Base-by-base conservation (phyloP, 2,329 filamentous ascomycete genomes). In the Xylaria sp. region DNA sequence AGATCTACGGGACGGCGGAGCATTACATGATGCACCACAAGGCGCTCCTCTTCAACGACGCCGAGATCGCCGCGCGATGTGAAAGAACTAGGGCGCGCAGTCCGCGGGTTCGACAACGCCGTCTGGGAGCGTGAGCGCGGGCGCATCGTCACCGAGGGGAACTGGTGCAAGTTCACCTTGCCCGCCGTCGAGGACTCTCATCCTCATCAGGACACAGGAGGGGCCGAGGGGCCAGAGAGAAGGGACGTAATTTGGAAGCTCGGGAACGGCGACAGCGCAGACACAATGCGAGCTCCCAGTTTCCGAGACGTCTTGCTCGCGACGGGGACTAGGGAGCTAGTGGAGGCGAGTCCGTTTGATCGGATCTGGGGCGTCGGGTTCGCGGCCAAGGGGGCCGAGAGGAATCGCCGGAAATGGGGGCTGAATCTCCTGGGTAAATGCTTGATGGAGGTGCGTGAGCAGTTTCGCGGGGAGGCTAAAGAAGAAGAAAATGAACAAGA, bases 361-460 rank as follows among this genome's bases (percentile, higher is more conserved):
- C 71, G 79, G 4, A 83, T 90, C 57, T 91, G 88, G 89, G 89
- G 88, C 1, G 78, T 91, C 47, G 89, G 89, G 5, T 89, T 85
- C 68, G 76, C 70, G 2, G 83, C 80, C 7, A 77, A 75, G 17
- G 76, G 82, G 69, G 87, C 87, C 2, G 78, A 76, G 58, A 65
- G 25, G 1, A 79, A 80, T 52, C 79, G 82, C 50, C 71, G 75
- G 17, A 67, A 73, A 2, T 91, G 88, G 89, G 89, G 89, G 0
- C 60, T 83, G 76, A 91, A 91, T 75, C 71, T 90, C 60, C 73
- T 91, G 49, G 89, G 88, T 0, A 84, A 84, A 75, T 86, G 83
- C 23, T 73, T 91, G 72, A 86, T 85, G 84, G 79, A 78, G 56
- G 86, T 87, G 25, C 82, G 88, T 64, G 78, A 74, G 66, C 77